Evolutionary conservation across 306 rosid species (phyloP), one percentile per base, ranked within the genome.

Genomic region (Glycine soja): DNA sequence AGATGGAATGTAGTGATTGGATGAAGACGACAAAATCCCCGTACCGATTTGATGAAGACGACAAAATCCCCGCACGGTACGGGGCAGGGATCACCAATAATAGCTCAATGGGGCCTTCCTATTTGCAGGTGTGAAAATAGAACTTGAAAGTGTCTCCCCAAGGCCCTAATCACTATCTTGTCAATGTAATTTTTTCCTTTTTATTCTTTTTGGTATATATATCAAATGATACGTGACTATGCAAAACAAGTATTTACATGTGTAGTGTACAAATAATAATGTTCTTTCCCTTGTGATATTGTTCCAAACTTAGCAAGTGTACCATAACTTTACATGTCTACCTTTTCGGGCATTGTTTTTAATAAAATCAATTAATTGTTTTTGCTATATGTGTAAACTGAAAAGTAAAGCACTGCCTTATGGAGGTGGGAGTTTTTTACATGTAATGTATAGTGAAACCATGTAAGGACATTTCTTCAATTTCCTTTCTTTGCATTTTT

Each of bases 11-110:
- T 54, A 42, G 30, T 24, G 30, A 42, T 42, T 42, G 46, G 56
- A 9, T 69, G 47, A 71, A 24, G 69, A 10, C 48, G 82, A 79
- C 51, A 70, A 79, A 56, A 71, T 79, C 70, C 16, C 76, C 82
- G 61, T 50, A 79, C 18, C n/a, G 30, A 42, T 42, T 42, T 9
- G 56, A 9, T 69, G 47, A 71, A 24, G 69, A 10, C 48, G 82
- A 79, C 51, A 70, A 79, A 56, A 71, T 79, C 70, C 16, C 76
- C 82, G 61, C 59, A 79, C 18, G 3, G 30, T 6, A 56, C 18
- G 81, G 70, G 62, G 19, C 30, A 24, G 11, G 82, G 42, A 54
- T 68, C 15, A 12, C n/a, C 67, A 68, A 67, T 78, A 57, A 54
- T 68, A 14, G 40, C 15, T 18, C 4, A 14, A 24, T 69, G 82